phyloP scores from a whole-genome alignment of 306 rosid genomes.

The Quercus robur region DNA sequence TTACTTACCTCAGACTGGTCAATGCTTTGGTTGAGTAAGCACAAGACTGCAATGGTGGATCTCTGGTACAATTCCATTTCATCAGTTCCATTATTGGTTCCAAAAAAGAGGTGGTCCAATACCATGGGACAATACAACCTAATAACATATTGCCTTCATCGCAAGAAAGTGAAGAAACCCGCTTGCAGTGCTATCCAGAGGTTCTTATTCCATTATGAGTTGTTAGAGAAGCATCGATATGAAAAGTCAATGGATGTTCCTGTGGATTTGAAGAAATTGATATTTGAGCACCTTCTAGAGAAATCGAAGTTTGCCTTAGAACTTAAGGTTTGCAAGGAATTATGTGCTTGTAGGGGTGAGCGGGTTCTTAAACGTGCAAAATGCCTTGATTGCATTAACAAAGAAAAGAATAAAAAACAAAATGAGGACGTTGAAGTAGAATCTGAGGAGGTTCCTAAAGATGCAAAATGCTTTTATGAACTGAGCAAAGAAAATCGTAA shows the following conservation, averaged over 20 bases:
- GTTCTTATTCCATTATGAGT: neutral
- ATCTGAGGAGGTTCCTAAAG: too few species aligned
- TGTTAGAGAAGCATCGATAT: neutral
- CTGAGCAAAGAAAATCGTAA: too few species aligned
- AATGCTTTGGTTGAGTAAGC: neutral
- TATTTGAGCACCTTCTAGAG: neutral
- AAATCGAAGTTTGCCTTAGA: neutral
- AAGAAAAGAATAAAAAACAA: neutral
- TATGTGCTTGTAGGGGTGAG: slow-evolving; percentile 11
- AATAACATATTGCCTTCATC: neutral
- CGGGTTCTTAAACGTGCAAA: neutral
- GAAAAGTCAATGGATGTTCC: neutral
- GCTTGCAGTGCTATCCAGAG: neutral
- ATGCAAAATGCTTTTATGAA: too few species aligned
- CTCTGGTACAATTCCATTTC: neutral
- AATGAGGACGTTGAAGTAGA: too few species aligned
- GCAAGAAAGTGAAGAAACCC: neutral
- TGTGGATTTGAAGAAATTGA: slow-evolving; percentile 6
- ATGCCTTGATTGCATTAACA: too few species aligned
- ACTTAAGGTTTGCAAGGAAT: neutral
- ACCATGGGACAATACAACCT: slow-evolving; percentile 3
- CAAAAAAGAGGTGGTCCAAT: slow-evolving; percentile 14
- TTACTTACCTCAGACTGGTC: slow-evolving; percentile 27
- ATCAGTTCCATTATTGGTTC: too few species aligned
- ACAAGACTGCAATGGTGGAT: neutral